A percentile compares a stretch with the other conserved stretches of the same genome.
phyloP scores from a whole-genome alignment of 495 filamentous ascomycete species.

The Mytilinidion resinicola region DNA sequence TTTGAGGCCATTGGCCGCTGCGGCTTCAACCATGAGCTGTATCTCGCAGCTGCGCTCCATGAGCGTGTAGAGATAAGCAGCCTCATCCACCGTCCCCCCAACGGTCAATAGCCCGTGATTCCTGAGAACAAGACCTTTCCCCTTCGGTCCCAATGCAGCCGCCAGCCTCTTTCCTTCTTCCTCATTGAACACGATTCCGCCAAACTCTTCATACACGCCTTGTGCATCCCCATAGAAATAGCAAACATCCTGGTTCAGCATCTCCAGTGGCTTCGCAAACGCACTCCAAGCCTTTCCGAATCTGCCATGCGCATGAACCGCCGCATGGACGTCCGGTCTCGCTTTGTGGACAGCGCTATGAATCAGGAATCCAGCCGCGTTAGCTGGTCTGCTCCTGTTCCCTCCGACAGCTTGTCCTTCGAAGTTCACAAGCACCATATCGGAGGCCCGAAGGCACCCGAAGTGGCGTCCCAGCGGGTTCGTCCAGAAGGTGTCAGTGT shows the following conservation, averaged over 20 bases:
- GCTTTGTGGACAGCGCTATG: constrained; percentile 38
- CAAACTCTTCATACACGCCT: constrained; percentile 37
- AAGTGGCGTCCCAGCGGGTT: constrained; percentile 41
- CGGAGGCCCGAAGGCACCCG: constrained; percentile 33
- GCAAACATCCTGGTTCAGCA: constrained; percentile 40
- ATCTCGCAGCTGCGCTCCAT: constrained; percentile 40
- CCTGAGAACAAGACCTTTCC: constrained; percentile 36
- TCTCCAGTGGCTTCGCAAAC: constrained; percentile 37
- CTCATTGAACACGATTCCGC: constrained; percentile 35
- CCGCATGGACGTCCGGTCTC: constrained; percentile 36
- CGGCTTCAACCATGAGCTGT: constrained; percentile 38
- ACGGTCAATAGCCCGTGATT: constrained; percentile 41
- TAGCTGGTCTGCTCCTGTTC: constrained; percentile 34
- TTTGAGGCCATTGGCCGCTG: constrained; percentile 34
- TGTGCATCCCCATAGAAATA: constrained; percentile 40
- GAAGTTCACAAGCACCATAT: constrained; percentile 40
- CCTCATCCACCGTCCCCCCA: constrained; percentile 39
- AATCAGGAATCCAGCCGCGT: constrained; percentile 39
- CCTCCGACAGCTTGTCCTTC: constrained; percentile 37
- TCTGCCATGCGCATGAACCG: constrained; percentile 36
- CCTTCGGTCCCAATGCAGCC: constrained; percentile 35
- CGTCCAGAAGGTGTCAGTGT: constrained; percentile 59
- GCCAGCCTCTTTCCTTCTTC: constrained; percentile 38
- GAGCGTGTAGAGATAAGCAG: constrained; percentile 35
- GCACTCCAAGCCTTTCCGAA: constrained; percentile 37